A percentile compares a stretch with the other conserved stretches of the same genome.
phyloP scores from a whole-genome alignment of 1,284 basidiomycete genomes.

The Fomitopsis schrenkii region DNA sequence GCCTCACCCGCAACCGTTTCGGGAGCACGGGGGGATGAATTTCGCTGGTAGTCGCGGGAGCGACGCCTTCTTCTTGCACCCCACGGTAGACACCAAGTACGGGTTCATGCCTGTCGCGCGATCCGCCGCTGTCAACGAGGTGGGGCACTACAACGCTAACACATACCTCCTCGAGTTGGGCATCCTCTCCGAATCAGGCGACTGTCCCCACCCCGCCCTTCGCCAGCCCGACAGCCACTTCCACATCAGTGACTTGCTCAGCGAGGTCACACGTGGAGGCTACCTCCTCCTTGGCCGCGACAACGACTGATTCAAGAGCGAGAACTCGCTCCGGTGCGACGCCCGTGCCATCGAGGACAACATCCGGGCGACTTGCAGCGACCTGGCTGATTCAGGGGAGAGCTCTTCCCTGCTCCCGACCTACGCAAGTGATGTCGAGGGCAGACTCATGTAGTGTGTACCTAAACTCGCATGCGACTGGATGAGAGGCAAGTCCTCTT shows the following conservation, averaged over 20 bases:
- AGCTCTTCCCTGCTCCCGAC: too few relatives aligned
- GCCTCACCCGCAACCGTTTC: conserved; percentile 62
- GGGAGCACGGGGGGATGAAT: conserved; percentile 71
- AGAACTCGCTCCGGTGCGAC: conserved; percentile 69
- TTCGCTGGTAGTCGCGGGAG: conserved; percentile 45
- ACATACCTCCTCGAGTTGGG: conserved; percentile 58
- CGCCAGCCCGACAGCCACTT: conserved; percentile 59
- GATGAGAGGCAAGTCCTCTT: too few relatives aligned
- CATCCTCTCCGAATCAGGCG: conserved; percentile 57
- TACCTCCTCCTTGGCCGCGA: conserved; percentile 64
- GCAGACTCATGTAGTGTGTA: too few relatives aligned
- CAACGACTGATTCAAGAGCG: conserved; percentile 78
- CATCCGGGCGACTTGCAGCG: conserved; percentile 47
- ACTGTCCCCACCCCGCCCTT: conserved; percentile 58
- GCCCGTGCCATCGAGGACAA: conserved; percentile 76
- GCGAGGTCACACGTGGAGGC: conserved; percentile 46
- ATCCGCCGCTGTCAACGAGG: conserved; percentile 27
- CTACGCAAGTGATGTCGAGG: too few relatives aligned
- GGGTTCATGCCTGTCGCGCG: conserved; percentile 53
- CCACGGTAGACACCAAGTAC: conserved; percentile 53
- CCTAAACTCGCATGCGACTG: too few relatives aligned
- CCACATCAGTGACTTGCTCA: conserved; percentile 74
- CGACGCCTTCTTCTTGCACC: conserved; percentile 36
- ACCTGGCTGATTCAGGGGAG: too few relatives aligned
- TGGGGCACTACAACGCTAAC: conserved; percentile 44